Evolutionary conservation across 306 rosid species (phyloP), one percentile per base, ranked within the genome.

Genomic region (Crataegus laevigata): DNA sequence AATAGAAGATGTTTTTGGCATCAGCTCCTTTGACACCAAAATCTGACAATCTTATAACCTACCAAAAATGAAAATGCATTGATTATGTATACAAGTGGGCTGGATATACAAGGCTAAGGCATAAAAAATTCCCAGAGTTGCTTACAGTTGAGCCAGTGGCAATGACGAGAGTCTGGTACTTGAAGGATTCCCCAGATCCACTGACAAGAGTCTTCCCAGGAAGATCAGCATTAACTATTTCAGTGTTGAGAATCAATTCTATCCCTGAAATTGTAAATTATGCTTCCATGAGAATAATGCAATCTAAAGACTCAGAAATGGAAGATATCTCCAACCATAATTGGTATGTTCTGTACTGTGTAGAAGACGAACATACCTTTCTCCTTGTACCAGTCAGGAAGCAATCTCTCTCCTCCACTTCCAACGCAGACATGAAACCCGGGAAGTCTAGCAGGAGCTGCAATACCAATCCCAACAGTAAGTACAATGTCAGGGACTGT

Each of bases 401-500:
- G 87, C 77, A 92, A 87, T 84, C 88, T 89, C 82, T 94, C 98
- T 76, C 99, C 97, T 36, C 99, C 97, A 78, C 93, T 89, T 81
- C 98, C 99, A 80, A 94, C 99, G 82, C 96, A 89, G 72, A 79
- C 86, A 57, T 94, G 89, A 85, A 94, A 92, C 54, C 97, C 97
- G 42, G 99, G 99, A 80, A 94, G 99, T 87, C 99, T 90, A 74
- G 96, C 96, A 84, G 99, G 98, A 74, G 96, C 99, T 94, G 93
- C 87, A 83, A 82, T 75, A 72, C 51, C 71, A 82, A 72, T 34
- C 47, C 15, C 4, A 42, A 72, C 28, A 62, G 55, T 47, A 68
- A 72, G 63, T 38, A n/a, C 66, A 22, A 40, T 40, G 18, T 18
- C 18, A 34, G 13, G 12, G n/a, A 60, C 5, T 9, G 9, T 4